Percentiles rank a stretch among this genome's conserved stretches.
Conservation (phyloP, 805 yeast genomes). For the Yarrowia sp. region DNA sequence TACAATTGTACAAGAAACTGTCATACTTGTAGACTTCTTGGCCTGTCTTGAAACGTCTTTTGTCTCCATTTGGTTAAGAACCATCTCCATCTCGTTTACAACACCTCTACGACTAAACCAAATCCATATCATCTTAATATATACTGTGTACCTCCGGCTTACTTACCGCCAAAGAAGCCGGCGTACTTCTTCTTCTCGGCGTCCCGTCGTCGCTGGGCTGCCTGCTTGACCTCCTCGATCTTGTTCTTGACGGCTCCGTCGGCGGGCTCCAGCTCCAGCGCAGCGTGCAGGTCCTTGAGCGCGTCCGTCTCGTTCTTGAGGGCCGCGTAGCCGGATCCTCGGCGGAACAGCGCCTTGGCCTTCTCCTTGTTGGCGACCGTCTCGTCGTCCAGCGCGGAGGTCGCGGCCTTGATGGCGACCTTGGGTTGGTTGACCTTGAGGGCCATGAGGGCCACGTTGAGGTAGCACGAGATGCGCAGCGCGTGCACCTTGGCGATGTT, state of each 20-base stretch:
- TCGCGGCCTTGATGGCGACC: slow-evolving; percentile 57
- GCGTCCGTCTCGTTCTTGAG: slow-evolving; percentile 71
- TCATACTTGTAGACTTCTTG: too few relatives aligned
- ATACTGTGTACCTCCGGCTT: background rate
- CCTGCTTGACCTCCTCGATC: slow-evolving; percentile 33
- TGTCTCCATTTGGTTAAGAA: too few relatives aligned
- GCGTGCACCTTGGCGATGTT: slow-evolving; percentile 44
- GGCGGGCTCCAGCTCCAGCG: slow-evolving; percentile 60
- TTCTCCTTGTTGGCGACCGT: slow-evolving; percentile 60
- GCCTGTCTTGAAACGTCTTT: too few relatives aligned
- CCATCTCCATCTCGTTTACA: too few relatives aligned
- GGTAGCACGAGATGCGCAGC: slow-evolving; percentile 57
- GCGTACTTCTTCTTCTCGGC: slow-evolving; percentile 37
- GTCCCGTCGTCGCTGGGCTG: slow-evolving; percentile 25
- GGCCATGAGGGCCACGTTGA: slow-evolving; percentile 74
- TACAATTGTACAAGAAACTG: too few relatives aligned
- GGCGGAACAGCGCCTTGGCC: slow-evolving; percentile 83
- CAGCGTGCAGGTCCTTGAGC: slow-evolving; percentile 60
- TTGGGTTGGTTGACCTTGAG: slow-evolving; percentile 59
- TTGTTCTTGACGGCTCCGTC: slow-evolving; percentile 37
- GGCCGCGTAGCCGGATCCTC: slow-evolving; percentile 69
- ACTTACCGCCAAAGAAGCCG: slow-evolving; percentile 31
- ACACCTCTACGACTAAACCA: too few relatives aligned
- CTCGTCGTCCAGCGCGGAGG: slow-evolving; percentile 63
- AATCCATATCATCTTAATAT: background rate